These are phyloP conservation scores for Echinochloa phyllopogon DNA, from an alignment of 176 grass and related monocot species.

Conservation along the genomic window DNA sequence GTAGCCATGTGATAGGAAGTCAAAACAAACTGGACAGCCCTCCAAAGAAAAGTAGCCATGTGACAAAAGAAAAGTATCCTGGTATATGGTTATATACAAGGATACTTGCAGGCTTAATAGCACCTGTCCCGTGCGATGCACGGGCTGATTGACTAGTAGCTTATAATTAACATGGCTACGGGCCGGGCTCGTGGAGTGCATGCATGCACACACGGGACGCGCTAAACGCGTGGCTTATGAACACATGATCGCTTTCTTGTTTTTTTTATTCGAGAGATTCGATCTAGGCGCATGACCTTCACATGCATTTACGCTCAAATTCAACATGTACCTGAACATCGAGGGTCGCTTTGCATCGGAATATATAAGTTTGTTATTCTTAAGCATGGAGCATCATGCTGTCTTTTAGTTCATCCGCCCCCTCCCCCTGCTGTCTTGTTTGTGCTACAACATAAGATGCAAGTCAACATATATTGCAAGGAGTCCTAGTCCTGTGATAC, in stretches of 20 bases:
- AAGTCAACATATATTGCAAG: not conserved
- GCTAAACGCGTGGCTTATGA: conserved; percentile 30
- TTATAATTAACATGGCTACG: not conserved
- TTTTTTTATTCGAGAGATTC: not conserved
- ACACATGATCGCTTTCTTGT: not conserved
- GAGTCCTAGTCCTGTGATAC: not conserved
- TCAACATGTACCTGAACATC: not conserved
- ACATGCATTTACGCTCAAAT: conserved; percentile 38
- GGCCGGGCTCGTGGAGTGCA: conserved; percentile 41
- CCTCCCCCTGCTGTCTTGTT: not conserved
- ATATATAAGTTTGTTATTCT: not conserved
- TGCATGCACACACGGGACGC: conserved; percentile 4
- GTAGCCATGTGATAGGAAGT: no score
- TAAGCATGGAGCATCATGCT: not conserved
- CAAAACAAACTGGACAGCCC: no score
- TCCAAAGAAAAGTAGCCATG: no score
- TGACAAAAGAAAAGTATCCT: no score
- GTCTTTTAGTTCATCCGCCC: conserved; percentile 11
- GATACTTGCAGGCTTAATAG: no score
- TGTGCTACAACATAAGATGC: not conserved
- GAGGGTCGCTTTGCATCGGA: not conserved
- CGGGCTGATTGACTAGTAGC: no score
- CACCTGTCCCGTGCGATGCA: no score
- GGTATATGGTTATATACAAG: no score
- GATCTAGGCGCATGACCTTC: conserved; percentile 5